Evolutionary conservation across 1,284 basidiomycete species (phyloP).

Genomic region (Cutaneotrichosporon spelunceum): DNA sequence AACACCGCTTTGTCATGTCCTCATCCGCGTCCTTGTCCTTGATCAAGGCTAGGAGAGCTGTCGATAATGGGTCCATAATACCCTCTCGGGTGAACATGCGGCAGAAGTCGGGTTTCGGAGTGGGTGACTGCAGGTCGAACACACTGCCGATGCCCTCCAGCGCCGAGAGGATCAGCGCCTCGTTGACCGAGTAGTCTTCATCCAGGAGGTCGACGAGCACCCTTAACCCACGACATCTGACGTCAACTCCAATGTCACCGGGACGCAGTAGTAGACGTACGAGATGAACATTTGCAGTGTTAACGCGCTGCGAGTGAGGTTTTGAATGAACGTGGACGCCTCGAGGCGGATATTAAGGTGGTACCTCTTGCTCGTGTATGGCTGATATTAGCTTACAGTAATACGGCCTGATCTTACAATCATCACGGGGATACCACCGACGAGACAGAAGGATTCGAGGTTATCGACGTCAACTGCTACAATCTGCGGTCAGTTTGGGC

Average conservation of each 20-base stretch:
- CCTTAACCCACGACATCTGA: constrained; percentile 84
- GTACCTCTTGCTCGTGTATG: constrained; percentile 91
- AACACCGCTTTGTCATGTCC: constrained; percentile 80
- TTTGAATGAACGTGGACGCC: constrained; percentile 88
- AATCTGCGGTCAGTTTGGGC: constrained; percentile 58
- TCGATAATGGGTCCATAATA: constrained; percentile 84
- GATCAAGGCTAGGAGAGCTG: constrained; percentile 83
- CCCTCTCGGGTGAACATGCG: constrained; percentile 97
- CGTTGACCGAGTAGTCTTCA: constrained; percentile 87
- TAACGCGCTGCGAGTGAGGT: constrained; percentile 84
- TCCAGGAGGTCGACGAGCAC: constrained; percentile 93
- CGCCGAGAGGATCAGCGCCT: constrained; percentile 87
- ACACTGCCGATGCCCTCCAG: constrained; percentile 92
- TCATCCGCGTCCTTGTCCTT: constrained; percentile 63
- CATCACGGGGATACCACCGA: constrained; percentile 87
- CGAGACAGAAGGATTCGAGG: constrained; percentile 90
- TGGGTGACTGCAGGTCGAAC: constrained; percentile 86
- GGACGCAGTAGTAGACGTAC: constrained; percentile 55
- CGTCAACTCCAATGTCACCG: constrained; percentile 5
- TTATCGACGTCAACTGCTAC: constrained; percentile 79
- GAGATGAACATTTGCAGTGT: constrained; percentile 98
- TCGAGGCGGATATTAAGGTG: constrained; percentile 90
- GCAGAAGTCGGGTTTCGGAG: constrained; percentile 96
- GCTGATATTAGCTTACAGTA: constrained; percentile 28
- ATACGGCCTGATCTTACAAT: constrained; percentile 60